Base-by-base conservation (phyloP, 2,329 filamentous ascomycete species). In the Nigrograna mackinnonii region DNA sequence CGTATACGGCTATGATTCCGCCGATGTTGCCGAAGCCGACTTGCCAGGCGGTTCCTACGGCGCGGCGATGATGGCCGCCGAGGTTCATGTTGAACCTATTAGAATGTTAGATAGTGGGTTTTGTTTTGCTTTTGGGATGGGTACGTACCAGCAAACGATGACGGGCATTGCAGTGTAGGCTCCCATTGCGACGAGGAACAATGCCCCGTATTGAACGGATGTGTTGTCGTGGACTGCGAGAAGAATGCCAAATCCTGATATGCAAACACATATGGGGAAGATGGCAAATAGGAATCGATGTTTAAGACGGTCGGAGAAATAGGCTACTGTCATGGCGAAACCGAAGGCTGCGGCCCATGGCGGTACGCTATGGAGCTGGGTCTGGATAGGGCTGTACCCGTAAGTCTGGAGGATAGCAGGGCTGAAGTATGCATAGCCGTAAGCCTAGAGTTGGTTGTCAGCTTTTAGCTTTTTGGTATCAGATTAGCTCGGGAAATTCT, bases 151-250 rank as follows among this genome's bases (percentile, higher is more conserved):
- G 49, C 77, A 79, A 4, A 75, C 70, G 32, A 91, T 82, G 21
- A 96, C 84, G 0, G 92, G 91, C 86, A 96, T 91, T n/a, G 91
- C 89, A 1, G 83, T 84, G 69, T 95, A 96, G 0, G 82, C 79
- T 37, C 89, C 89, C 72, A 84, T 84, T 2, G 88, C 86, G 37
- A 95, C 82, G 22, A 96, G 74, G 74, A 95, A 95, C 0, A 96
- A 78, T 0, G 86, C 88, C 0, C 76, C 86, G 58, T 96, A 96
- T 64, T 94, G 80, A 5, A 89, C 70, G 11, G 78, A 49, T 1
- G 72, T 74, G 63, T 89, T 80, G 60, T 87, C 70, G 65, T 92
- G 86, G 4, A 92, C 80, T 9, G 75, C 73, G 36, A 95, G 72
- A 6, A 96, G 77, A 47, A 92, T 88, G 3, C 73, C 82, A 53